Evolutionary conservation across 1,139 yeast genomes (phyloP), one percentile per base, ranked within the genome.

Genomic region (Candida sanyaensis): DNA sequence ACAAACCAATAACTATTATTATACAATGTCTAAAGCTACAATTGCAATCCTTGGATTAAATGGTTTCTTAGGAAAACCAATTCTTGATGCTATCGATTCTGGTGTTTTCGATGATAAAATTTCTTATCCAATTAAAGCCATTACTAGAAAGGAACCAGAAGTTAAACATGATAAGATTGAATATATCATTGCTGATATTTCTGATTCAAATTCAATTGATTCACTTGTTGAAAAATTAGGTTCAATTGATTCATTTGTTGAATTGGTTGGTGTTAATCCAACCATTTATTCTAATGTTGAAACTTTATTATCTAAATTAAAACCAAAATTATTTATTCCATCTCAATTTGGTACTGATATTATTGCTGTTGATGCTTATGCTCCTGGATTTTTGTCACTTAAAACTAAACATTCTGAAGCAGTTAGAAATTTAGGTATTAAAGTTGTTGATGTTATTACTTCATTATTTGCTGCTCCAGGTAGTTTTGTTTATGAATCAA

Each of bases 311-410:
- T 58, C 60, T 6, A 59, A 59, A 13, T 73, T 75, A 37, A 74
- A 71, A 56, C 82, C 83, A 41, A 77, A 79, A 59, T 57, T 83
- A 33, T 83, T 75, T 63, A 73, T 84, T 49, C 86, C 88, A 34
- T 78, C 88, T 4, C 88, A 83, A 58, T 84, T 79, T 56, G 89
- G 89, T 41, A 59, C 68, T 37, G 81, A 81, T 44, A 60, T 62
- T 28, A 36, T 42, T n/a, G 56, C 60, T 12, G 61, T 59, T 13
- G 51, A 54, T 8, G 54, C 52, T 27, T 50, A 55, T 46, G 61
- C 69, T 29, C 73, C 75, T 4, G 73, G 71, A 1, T 68, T 72
- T 55, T 59, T 80, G 30, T 55, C 47, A 1, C 13, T 53, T 27
- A 84, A 84, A 64, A 44, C 59, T 0, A 61, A 57, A 2, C 82